Base-by-base conservation (phyloP, 768 basidiomycete genomes). In the Rhizopogon rudus region DNA sequence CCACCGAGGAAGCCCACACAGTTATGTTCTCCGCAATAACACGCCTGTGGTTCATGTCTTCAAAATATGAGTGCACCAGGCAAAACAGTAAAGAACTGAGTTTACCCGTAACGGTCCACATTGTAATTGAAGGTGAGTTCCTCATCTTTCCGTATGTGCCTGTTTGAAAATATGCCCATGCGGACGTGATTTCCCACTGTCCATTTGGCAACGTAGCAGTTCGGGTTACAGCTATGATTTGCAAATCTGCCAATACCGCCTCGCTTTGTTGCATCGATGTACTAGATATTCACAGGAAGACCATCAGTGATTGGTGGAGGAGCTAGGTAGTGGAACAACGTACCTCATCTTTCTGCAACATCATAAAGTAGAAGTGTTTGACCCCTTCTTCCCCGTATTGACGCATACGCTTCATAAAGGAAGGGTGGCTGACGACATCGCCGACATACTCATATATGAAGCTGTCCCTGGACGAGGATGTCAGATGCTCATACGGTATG, bases 71-170 rank as follows among this genome's bases (percentile, higher is more conserved):
- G 44, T 28, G 14, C 20, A 16, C 42, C 40, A 31, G 37, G 6
- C 35, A 9, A 35, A 37, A 40, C 20, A 17, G 14, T 60, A 33
- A 41, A 28, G 13, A 42, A 29, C 17, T 28, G 25, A 45, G 76
- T 87, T 48, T 57, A 95, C 96, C 96, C 97, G 64, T 99, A 99
- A 55, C 97, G 92, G 71, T 98, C 97, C 40, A 98, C 97, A 68
- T 99, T 99, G 69, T 99, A 99, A 72, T 99, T 98, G 77, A 98
- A 98, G 0, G 97, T 98, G 62, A 98, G 71, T 71, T 98, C 95
- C 65, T 97, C 94, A 58, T 91, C 70, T 66, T 81, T 82, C 66
- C 79, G 70, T 60, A 98, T 87, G 52, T 77, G 60, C 42, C 92
- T 80, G 63, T 87, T 93, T n/a, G 96, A 86, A 64, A 98, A 99